Evolutionary conservation across 2,329 filamentous ascomycete species (phyloP).

Genomic region (Ceratocystiopsis minuta): DNA sequence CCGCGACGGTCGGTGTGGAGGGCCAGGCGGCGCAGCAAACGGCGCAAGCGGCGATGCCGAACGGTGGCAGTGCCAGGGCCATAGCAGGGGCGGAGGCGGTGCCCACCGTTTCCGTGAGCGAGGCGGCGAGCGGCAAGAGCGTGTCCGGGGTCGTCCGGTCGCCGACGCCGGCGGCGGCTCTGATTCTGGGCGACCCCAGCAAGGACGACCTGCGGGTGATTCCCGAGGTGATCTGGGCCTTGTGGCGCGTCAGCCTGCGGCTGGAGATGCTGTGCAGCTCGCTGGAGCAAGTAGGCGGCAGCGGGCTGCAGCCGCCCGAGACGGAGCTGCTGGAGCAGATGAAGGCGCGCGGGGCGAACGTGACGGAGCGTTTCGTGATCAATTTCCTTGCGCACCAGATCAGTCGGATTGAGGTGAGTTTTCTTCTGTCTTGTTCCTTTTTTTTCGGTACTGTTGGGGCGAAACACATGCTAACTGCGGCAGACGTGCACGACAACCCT

Average conservation of each 20-base stretch:
- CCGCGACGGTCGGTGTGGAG: slow-evolving; percentile 3
- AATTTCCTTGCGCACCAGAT: slow-evolving; percentile 92
- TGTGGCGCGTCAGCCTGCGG: slow-evolving; percentile 78
- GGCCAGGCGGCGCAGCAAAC: background rate
- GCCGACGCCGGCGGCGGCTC: background rate
- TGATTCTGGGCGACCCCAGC: slow-evolving; percentile 1
- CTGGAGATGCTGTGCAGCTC: slow-evolving; percentile 86
- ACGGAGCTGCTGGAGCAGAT: slow-evolving; percentile 60
- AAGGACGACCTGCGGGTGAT: slow-evolving; percentile 3
- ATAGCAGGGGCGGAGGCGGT: too few relatives aligned
- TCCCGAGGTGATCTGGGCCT: slow-evolving; percentile 62
- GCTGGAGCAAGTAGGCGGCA: slow-evolving; percentile 51
- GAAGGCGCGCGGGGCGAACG: slow-evolving; percentile 53
- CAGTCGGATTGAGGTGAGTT: slow-evolving; percentile 55
- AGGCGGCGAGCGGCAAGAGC: background rate
- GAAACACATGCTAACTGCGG: too few relatives aligned
- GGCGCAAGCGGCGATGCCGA: too few relatives aligned
- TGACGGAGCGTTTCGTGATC: slow-evolving; percentile 73
- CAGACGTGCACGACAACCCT: slow-evolving; percentile 65
- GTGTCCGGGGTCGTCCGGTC: background rate
- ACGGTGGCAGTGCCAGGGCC: background rate
- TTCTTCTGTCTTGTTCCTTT: too few relatives aligned
- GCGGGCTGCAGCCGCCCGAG: slow-evolving; percentile 58
- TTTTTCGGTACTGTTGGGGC: too few relatives aligned
- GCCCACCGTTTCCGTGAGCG: background rate